A percentile compares a stretch with the other conserved stretches of the same genome.
Conservation (phyloP, 176 grass and related monocot genomes). For the Panicum miliaceum region DNA sequence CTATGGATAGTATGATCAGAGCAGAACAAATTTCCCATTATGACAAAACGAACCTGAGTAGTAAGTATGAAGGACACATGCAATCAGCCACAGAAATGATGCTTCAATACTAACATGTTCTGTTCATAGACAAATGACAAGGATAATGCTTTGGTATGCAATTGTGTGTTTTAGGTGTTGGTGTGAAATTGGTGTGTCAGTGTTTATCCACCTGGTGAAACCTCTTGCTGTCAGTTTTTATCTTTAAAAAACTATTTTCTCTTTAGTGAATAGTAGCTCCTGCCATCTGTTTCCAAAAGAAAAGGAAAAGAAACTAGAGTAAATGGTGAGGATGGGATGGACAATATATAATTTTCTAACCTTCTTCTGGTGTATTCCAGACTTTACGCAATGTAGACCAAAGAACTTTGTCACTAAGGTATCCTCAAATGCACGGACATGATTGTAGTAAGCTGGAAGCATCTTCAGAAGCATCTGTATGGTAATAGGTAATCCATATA, state of each 20-base stretch:
- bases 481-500: conserved; percentile 19
- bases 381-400: conserved; percentile 85
- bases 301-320: background rate
- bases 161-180: background rate
- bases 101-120: conserved; percentile 9
- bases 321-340: background rate
- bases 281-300: background rate
- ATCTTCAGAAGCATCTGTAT: conserved; percentile 85
- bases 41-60: conserved; percentile 89
- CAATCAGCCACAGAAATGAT: conserved; percentile 41
- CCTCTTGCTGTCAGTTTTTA: background rate
- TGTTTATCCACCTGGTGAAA: background rate
- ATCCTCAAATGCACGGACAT: conserved; percentile 77
- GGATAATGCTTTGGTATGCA: background rate
- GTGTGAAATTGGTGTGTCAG: background rate
- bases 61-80: conserved; percentile 28
- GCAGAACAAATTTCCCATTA: conserved; percentile 97
- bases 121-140: background rate
- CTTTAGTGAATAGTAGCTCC: background rate
- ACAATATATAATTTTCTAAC: conserved; percentile 48
- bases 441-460: conserved; percentile 90
- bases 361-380: conserved; percentile 82
- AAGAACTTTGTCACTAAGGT: conserved; percentile 92
- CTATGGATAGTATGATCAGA: conserved; percentile 83
- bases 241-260: background rate